Evolutionary conservation across 2,329 filamentous ascomycete species (phyloP).

Genomic region (Thermoascus crustaceus): DNA sequence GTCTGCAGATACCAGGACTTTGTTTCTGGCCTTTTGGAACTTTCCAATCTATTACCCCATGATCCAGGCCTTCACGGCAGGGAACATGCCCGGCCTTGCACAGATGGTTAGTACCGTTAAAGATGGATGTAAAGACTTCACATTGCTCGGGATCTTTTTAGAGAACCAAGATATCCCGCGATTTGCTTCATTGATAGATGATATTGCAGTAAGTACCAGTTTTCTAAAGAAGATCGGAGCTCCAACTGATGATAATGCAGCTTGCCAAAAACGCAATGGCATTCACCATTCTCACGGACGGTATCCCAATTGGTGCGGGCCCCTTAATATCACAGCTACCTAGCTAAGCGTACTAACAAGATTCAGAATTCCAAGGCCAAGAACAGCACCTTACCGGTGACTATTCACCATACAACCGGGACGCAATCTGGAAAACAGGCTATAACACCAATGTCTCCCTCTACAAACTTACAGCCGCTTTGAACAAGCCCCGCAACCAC

Average conservation of each 20-base stretch:
- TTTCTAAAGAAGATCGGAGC: not conserved
- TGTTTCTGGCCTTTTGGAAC: slow-evolving; percentile 39
- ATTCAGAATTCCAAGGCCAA: slow-evolving; percentile 52
- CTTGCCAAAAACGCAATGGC: slow-evolving; percentile 54
- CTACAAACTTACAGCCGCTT: slow-evolving; percentile 28
- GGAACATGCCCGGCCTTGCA: slow-evolving; percentile 20
- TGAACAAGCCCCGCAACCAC: slow-evolving; percentile 38
- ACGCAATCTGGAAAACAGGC: slow-evolving; percentile 47
- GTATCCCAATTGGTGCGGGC: slow-evolving; percentile 44
- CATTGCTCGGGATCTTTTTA: slow-evolving; percentile 44
- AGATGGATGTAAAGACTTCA: slow-evolving; percentile 31
- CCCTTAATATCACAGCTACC: not conserved
- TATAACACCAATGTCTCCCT: slow-evolving; percentile 36
- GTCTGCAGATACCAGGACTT: slow-evolving; percentile 35
- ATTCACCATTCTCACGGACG: slow-evolving; percentile 52
- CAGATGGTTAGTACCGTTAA: slow-evolving; percentile 16
- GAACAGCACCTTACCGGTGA: slow-evolving; percentile 51
- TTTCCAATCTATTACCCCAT: slow-evolving; percentile 30
- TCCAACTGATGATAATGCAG: not conserved
- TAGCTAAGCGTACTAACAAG: not conserved
- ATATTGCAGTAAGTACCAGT: slow-evolving; percentile 32
- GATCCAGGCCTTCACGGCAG: slow-evolving; percentile 22
- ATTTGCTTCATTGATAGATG: slow-evolving; percentile 44
- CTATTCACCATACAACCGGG: slow-evolving; percentile 41
- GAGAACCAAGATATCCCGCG: slow-evolving; percentile 54